Percentiles rank a stretch among this genome's conserved stretches.
Evolutionary conservation across 176 grass and related monocot genomes (phyloP).

Genomic region (Eleusine indica): DNA sequence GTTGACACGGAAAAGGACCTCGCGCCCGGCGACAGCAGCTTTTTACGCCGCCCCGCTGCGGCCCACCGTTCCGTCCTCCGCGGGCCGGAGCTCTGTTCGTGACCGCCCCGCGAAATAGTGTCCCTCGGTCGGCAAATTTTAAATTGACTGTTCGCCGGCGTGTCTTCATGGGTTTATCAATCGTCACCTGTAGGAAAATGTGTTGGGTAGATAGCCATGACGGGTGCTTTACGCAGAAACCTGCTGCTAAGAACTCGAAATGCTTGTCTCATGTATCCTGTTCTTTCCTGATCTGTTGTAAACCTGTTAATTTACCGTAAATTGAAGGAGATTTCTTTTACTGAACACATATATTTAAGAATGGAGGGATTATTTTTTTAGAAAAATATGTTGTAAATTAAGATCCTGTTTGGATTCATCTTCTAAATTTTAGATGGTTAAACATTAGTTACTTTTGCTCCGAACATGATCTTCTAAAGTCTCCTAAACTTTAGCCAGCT

Average conservation of each 20-base stretch:
- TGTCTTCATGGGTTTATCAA: not conserved
- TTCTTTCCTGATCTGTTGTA: too few species aligned
- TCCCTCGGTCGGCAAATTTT: not conserved
- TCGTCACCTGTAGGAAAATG: constrained; percentile 1
- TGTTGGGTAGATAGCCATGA: not conserved
- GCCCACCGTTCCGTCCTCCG: not conserved
- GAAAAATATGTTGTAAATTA: too few species aligned
- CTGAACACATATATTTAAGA: too few species aligned
- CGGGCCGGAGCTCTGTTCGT: not conserved
- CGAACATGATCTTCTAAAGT: too few species aligned
- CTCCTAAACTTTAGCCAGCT: too few species aligned
- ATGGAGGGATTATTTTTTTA: too few species aligned
- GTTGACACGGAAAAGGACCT: constrained; percentile 11
- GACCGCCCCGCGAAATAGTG: constrained; percentile 17
- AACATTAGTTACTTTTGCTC: too few species aligned
- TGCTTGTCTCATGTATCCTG: not conserved
- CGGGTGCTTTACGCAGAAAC: not conserved
- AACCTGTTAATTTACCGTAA: too few species aligned
- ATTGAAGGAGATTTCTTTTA: too few species aligned
- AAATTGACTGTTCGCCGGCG: not conserved
- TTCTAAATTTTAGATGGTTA: too few species aligned
- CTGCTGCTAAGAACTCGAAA: not conserved
- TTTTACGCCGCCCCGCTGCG: constrained; percentile 35
- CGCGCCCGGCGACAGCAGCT: not conserved
- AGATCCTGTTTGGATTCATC: too few species aligned